These are phyloP conservation scores for Sporisorium exsertum DNA, from an alignment of 1,284 basidiomycete genomes.

Conservation along the genomic window DNA sequence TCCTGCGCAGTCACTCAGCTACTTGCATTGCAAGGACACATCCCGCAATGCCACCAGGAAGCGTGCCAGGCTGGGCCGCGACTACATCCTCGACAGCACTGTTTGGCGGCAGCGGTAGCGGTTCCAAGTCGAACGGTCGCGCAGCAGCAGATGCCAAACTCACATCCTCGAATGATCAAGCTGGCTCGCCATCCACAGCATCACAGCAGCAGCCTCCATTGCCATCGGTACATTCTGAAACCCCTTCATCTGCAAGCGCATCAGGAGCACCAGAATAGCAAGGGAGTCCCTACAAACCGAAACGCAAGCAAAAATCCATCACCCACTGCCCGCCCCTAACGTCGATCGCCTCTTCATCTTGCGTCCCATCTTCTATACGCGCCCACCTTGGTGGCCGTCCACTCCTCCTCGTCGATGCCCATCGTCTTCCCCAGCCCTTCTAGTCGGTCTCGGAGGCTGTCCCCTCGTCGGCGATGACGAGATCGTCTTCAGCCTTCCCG, in stretches of 20 bases:
- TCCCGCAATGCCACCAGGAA: constrained; percentile 29
- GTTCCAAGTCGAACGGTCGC: constrained; percentile 11
- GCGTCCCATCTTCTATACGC: constrained; percentile 20
- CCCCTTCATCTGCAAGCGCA: neutral
- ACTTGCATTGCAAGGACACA: neutral
- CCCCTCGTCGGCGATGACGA: too few species aligned
- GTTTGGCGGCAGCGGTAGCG: constrained; percentile 20
- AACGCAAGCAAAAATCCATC: constrained; percentile 36
- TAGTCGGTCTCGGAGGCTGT: too few species aligned
- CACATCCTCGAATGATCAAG: neutral
- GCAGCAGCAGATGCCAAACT: constrained; percentile 17
- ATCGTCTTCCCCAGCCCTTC: too few species aligned
- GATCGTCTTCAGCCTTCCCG: too few species aligned
- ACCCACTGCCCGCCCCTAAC: constrained; percentile 23
- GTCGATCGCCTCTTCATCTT: constrained; percentile 24
- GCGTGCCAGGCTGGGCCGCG: constrained; percentile 42
- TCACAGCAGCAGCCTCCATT: constrained; percentile 1
- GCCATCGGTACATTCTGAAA: neutral
- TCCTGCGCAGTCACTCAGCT: neutral
- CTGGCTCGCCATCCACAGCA: neutral
- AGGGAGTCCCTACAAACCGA: constrained; percentile 31
- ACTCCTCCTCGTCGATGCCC: too few species aligned
- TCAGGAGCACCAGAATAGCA: neutral
- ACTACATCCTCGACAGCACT: constrained; percentile 37
- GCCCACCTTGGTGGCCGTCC: too few species aligned